A percentile compares a stretch with the other conserved stretches of the same genome.
phyloP scores from a whole-genome alignment of 495 filamentous ascomycete genomes.

The Podospora pseudoanserina region DNA sequence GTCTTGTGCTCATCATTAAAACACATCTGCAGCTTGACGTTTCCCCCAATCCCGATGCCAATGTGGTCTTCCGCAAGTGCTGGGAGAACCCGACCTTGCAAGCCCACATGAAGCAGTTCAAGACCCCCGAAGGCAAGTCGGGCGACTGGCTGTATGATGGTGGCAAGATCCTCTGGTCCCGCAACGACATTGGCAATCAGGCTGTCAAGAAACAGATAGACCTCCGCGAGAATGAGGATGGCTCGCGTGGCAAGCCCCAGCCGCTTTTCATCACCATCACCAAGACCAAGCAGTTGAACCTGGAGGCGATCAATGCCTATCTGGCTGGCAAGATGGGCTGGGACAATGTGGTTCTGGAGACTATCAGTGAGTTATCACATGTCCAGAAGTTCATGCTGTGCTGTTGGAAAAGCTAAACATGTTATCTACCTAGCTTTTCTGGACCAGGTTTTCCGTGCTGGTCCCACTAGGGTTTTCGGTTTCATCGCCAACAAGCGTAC shows the following conservation, averaged over 20 bases:
- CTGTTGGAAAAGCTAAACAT: background rate
- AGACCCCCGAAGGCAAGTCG: constrained; percentile 27
- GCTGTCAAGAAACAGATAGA: constrained; percentile 51
- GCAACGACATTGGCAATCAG: constrained; percentile 35
- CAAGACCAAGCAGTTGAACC: constrained; percentile 56
- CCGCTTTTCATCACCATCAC: constrained; percentile 55
- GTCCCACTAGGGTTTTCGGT: constrained; percentile 58
- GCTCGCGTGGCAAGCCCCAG: constrained; percentile 40
- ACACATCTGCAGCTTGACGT: constrained; percentile 54
- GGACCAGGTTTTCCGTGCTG: constrained; percentile 81
- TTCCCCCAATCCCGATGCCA: constrained; percentile 58
- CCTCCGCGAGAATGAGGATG: constrained; percentile 58
- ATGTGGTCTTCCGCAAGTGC: constrained; percentile 59
- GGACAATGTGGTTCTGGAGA: constrained; percentile 65
- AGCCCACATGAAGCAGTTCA: constrained; percentile 35
- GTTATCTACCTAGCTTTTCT: constrained; percentile 53
- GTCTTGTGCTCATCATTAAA: background rate
- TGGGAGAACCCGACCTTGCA: constrained; percentile 65
- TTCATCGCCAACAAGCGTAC: constrained; percentile 61
- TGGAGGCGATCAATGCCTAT: constrained; percentile 62
- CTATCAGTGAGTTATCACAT: constrained; percentile 53
- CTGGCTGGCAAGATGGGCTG: constrained; percentile 55
- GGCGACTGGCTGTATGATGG: constrained; percentile 70
- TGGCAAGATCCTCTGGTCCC: constrained; percentile 67
- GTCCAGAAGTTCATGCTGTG: background rate